Base-by-base conservation (phyloP, 2,329 filamentous ascomycete genomes). In the Trichoderma sp. region DNA sequence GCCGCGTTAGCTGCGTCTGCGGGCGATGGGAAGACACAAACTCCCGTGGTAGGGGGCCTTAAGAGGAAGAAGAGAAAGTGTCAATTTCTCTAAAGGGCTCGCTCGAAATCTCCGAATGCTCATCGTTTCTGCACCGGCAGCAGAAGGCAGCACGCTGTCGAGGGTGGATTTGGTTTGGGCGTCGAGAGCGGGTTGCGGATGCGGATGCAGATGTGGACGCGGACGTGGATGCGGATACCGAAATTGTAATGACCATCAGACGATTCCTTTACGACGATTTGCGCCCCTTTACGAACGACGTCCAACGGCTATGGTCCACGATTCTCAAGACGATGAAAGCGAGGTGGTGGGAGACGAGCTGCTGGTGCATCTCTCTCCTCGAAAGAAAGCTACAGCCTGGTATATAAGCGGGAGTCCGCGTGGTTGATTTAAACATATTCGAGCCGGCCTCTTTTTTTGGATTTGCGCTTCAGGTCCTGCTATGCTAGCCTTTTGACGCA, bases 1-100 rank as follows among this genome's bases (percentile, higher is more conserved):
- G 83, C 82, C 76, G 81, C 79, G 72, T 79, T 80, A 62, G 78
- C 79, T 30, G 81, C 79, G 73, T 78, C 81, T 66, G 78, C 81
- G 74, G 77, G 81, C 67, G 82, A 82, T 69, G 79, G 79, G 58
- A 80, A 80, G 73, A 76, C 80, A 72, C 80, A 80, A 61, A 80
- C 85, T 73, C 82, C 84, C 50, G 83, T 83, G 71, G 78, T 85
- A 71, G 83, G 83, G 72, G 79, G 80, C 75, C 80, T 85, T 84
- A 93, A 91, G 87, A 91, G 91, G 85, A 96, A 93, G 90, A 94
- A 93, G 88, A 91, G 91, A 85, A 92, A 88, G 82, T 97, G 93
- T 86, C 89, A 88, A 81, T 89, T 95, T 81, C 86, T 97, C 79
- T 97, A 86, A 88, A 80, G 73, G 68, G 72, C 71, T 61, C 36